Conservation (phyloP, 1,284 basidiomycete genomes). For the Ceratobasidium sp. region DNA sequence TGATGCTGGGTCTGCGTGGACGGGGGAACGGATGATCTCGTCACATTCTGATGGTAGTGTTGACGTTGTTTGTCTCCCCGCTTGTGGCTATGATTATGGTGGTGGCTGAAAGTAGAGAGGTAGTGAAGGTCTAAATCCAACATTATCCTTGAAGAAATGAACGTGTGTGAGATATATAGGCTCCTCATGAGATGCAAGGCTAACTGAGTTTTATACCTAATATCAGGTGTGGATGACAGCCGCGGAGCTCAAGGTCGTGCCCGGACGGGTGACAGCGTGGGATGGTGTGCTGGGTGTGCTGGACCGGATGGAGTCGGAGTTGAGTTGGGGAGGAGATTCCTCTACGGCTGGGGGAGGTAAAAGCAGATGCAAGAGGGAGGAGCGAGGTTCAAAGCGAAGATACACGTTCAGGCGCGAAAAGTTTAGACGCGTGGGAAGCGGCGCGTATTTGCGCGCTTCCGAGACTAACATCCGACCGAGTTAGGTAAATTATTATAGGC, state of each 20-base stretch:
- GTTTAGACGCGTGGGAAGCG: no score
- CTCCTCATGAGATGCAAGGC: neutral
- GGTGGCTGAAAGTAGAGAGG: constrained; percentile 11
- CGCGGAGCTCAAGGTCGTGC: constrained; percentile 3
- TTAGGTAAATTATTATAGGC: no score
- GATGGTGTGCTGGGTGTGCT: neutral
- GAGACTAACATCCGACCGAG: no score
- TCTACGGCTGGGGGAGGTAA: neutral
- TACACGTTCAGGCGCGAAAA: no score
- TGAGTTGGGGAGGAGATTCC: neutral
- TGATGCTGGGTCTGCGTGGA: no score
- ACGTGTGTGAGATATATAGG: neutral
- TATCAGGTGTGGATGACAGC: neutral
- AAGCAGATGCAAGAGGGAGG: neutral
- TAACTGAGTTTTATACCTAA: neutral
- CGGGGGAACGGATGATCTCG: no score
- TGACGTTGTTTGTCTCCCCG: no score
- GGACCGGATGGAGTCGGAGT: neutral
- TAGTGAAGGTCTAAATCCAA: constrained; percentile 17
- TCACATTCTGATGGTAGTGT: no score
- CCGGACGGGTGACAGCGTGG: neutral
- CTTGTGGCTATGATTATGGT: neutral
- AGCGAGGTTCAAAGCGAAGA: neutral
- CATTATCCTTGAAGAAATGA: neutral
- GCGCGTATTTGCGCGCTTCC: no score